Evolutionary conservation across 345 rosid species (phyloP), one percentile per base, ranked within the genome.

Genomic region (Citrus unshiu): DNA sequence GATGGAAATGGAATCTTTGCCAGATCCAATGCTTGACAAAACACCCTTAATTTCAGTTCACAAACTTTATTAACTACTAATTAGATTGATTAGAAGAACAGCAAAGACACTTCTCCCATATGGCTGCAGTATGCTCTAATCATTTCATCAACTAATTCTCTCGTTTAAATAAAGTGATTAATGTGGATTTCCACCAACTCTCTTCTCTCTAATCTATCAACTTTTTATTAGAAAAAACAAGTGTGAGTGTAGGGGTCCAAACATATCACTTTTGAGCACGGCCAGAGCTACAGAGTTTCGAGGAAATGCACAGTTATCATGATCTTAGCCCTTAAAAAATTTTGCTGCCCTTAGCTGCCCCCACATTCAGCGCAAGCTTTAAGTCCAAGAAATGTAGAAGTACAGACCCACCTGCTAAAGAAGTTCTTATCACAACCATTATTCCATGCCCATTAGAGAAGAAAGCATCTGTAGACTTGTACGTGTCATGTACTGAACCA

Each of bases 361-460:
- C 63, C 51, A 35, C 68, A 60, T 32, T 61, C 39, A 24, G 24
- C 62, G 40, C 27, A 74, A 81, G 64, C 85, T 84, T 83, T 77
- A 30, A 72, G 51, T 29, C 77, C 72, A 78, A 75, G 80, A 81
- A 58, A 72, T 34, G 64, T 80, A 73, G 21, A 80, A 39, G 46
- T 25, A 4, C 40, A 72, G 83, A 76, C 86, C 88, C 88, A 81
- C 82, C 75, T 49, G 32, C 77, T 58, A 37, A 80, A 72, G 37
- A 80, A 72, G 37, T 51, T 62, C 76, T 78, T 64, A 59, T 16
- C 77, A 22, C 7, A 37, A 59, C 81, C 25, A 81, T 76, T 68
- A 83, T 78, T 57, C 74, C 76, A 24, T 34, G 39, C 70, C 84
- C 73, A 74, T 51, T n/a, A 58, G 65, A 30, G 73, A 62, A 78